phyloP scores from a whole-genome alignment of 352 stramenopile species.

The Globisporangium polare region DNA sequence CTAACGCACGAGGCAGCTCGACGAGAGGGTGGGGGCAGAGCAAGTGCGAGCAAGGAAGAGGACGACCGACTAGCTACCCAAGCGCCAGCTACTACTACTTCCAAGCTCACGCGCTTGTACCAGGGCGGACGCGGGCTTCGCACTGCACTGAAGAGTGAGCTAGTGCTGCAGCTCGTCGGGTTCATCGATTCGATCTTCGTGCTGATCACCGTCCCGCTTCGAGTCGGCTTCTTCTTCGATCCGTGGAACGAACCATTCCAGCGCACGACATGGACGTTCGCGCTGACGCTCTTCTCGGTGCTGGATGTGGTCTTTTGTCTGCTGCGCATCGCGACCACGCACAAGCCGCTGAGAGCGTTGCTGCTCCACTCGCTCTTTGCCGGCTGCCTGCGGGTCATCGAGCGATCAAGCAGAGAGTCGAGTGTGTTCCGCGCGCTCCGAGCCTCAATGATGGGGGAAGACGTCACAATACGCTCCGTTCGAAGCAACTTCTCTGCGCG shows the following conservation, averaged over 20 bases:
- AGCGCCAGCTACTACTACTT: not conserved
- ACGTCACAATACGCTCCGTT: not conserved
- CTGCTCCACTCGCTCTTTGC: constrained; percentile 4
- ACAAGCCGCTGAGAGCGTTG: not conserved
- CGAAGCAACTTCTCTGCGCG: constrained; percentile 15
- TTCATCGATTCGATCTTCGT: constrained; percentile 31
- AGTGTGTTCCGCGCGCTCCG: constrained; percentile 7
- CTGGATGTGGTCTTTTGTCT: constrained; percentile 20
- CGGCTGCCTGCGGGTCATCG: not conserved
- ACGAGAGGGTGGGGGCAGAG: not conserved
- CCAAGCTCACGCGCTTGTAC: not conserved
- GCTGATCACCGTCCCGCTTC: constrained; percentile 25
- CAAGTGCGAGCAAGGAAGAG: not conserved
- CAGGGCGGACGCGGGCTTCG: not conserved
- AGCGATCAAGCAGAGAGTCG: constrained; percentile 6
- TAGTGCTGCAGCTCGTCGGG: not conserved
- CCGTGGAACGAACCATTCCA: constrained; percentile 21
- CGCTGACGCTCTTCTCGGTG: constrained; percentile 23
- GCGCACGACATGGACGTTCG: constrained; percentile 15
- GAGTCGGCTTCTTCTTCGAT: constrained; percentile 42
- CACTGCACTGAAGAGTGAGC: not conserved
- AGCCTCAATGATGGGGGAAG: constrained; percentile 4
- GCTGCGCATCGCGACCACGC: constrained; percentile 2
- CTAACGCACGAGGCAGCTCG: not conserved
- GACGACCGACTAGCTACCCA: not conserved